Conservation (phyloP, 2,329 filamentous ascomycete species). For the Anthostomella pinea region DNA sequence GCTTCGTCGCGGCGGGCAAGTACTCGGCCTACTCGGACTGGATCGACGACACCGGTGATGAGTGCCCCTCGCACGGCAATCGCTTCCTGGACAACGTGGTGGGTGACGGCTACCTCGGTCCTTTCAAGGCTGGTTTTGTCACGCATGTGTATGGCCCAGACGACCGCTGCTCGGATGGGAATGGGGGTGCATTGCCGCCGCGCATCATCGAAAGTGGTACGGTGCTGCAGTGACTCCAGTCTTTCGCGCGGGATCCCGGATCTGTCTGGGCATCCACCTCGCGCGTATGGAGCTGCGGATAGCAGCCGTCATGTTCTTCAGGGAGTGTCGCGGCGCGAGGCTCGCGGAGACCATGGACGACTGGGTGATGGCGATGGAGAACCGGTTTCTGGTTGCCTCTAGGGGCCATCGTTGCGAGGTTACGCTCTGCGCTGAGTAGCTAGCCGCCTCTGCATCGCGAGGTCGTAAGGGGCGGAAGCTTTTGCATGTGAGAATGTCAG, state of each 20-base stretch:
- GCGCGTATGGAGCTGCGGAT: no score
- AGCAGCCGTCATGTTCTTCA: no score
- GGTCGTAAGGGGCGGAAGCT: no score
- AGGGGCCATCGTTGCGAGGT: no score
- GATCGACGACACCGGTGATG: conserved; percentile 10
- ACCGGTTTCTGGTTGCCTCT: no score
- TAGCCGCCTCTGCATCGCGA: no score
- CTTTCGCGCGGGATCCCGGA: neutral
- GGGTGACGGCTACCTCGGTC: conserved; percentile 13
- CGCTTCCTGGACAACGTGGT: conserved; percentile 12
- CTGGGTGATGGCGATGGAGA: no score
- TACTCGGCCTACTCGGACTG: conserved; percentile 19
- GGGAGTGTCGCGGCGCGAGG: no score
- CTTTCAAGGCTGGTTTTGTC: conserved; percentile 10
- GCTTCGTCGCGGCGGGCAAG: conserved; percentile 12
- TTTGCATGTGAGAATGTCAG: no score
- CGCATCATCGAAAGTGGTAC: conserved; percentile 13
- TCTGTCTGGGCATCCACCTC: no score
- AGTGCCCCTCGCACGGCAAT: conserved; percentile 13
- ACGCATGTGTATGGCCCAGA: conserved; percentile 15
- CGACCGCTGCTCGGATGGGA: conserved; percentile 9
- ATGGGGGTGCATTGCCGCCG: conserved; percentile 4
- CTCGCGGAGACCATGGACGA: no score
- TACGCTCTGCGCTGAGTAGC: no score
- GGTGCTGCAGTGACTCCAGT: conserved; percentile 3